A percentile compares a stretch with the other conserved stretches of the same genome.
Evolutionary conservation across 768 basidiomycete genomes (phyloP).

Genomic region (Candolleomyces efflorescens): DNA sequence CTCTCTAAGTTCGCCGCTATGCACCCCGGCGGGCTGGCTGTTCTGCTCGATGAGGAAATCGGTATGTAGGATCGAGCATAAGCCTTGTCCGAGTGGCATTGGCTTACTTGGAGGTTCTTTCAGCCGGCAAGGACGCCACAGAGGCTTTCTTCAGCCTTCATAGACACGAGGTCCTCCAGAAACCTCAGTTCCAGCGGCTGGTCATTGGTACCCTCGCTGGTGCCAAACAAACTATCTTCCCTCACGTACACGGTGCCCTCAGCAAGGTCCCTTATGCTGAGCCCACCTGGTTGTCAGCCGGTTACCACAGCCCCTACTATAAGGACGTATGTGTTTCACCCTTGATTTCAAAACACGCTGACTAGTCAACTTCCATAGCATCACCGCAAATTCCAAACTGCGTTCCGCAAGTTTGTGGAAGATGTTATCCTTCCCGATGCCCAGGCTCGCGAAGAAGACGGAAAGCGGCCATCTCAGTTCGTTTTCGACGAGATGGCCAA

Average conservation of each 20-base stretch:
- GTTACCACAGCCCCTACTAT: constrained; percentile 73
- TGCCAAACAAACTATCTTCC: constrained; percentile 48
- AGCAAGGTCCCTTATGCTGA: constrained; percentile 85
- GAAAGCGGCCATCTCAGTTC: constrained; percentile 67
- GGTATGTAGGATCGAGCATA: constrained; percentile 37
- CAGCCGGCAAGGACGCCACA: constrained; percentile 83
- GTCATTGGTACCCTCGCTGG: constrained; percentile 68
- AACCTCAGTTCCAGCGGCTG: constrained; percentile 69
- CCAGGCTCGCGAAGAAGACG: constrained; percentile 69
- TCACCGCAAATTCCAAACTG: constrained; percentile 55
- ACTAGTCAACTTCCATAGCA: constrained; percentile 28
- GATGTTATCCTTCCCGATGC: constrained; percentile 56
- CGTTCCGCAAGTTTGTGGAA: constrained; percentile 67
- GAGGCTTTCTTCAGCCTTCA: constrained; percentile 88
- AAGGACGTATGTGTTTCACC: constrained; percentile 45
- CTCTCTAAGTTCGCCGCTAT: constrained; percentile 73
- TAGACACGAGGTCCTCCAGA: constrained; percentile 73
- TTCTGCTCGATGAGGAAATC: constrained; percentile 74
- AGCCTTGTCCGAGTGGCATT: not conserved
- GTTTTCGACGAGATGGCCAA: constrained; percentile 69
- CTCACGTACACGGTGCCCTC: constrained; percentile 50
- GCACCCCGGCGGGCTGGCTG: constrained; percentile 80
- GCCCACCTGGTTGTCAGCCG: constrained; percentile 70
- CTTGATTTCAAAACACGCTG: constrained; percentile 26
- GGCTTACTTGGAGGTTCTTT: constrained; percentile 7